Percentiles rank a stretch among this genome's conserved stretches.
These are phyloP conservation scores for Stipa capillata DNA, from an alignment of 176 grass and related monocot species.

Conservation along the genomic window DNA sequence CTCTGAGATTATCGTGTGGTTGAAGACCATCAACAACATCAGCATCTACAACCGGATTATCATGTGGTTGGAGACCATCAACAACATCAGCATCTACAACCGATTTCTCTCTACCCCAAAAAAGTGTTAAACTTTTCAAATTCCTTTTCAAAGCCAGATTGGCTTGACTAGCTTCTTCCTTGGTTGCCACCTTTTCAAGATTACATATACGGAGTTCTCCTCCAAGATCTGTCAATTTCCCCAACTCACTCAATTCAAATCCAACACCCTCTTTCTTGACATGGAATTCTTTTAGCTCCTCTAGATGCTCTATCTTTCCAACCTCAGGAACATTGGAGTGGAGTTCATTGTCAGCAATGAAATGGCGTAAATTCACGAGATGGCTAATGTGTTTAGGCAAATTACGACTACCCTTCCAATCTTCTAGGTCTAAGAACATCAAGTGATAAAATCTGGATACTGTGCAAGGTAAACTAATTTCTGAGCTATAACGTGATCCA, in stretches of 20 bases:
- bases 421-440: background rate
- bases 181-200: background rate
- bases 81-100: too few relatives aligned
- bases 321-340: background rate
- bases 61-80: too few relatives aligned
- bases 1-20: background rate
- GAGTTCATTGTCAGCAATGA: background rate
- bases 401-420: too few relatives aligned
- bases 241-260: background rate
- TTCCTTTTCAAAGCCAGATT: background rate
- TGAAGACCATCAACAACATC: background rate
- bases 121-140: background rate
- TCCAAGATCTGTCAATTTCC: background rate
- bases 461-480: background rate
- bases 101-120: background rate
- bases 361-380: background rate
- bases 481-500: background rate
- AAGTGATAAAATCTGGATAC: background rate
- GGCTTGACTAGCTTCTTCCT: background rate
- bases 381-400: background rate
- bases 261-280: background rate
- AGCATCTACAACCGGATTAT: too few relatives aligned
- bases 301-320: background rate
- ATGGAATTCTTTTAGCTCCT: slow-evolving; percentile 6
- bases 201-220: background rate